Percentiles rank a stretch among this genome's conserved stretches.
Evolutionary conservation across 352 stramenopile species (phyloP).

Genomic region (Pythium diclinum): DNA sequence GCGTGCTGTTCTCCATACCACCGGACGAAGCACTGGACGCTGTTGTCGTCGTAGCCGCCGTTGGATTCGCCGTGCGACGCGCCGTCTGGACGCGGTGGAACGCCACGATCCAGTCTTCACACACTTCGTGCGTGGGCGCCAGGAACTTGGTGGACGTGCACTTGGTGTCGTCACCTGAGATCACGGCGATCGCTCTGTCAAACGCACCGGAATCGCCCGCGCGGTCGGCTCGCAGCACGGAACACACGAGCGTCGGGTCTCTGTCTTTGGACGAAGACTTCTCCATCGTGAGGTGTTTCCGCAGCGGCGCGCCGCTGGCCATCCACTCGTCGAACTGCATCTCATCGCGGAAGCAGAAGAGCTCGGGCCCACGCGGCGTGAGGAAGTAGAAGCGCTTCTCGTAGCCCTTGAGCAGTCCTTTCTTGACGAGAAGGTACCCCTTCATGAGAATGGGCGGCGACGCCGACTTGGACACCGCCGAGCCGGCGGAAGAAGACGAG

Average conservation of each 20-base stretch:
- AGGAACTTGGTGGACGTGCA: slow-evolving; percentile 42
- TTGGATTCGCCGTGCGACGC: not conserved
- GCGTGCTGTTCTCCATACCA: not conserved
- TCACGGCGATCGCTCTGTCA: slow-evolving; percentile 48
- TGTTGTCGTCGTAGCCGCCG: not conserved
- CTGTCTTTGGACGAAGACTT: slow-evolving; percentile 29
- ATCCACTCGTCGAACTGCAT: slow-evolving; percentile 60
- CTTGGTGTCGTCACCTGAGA: slow-evolving; percentile 40
- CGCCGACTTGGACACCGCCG: not conserved
- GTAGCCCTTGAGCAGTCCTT: slow-evolving; percentile 52
- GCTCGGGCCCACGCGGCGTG: slow-evolving; percentile 28
- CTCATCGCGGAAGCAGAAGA: slow-evolving; percentile 68
- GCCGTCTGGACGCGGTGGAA: slow-evolving; percentile 59
- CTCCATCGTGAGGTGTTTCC: slow-evolving; percentile 24
- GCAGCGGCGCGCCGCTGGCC: slow-evolving; percentile 41
- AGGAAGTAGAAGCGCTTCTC: slow-evolving; percentile 76
- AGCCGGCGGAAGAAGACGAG: slow-evolving; percentile 8
- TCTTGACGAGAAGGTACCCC: slow-evolving; percentile 46
- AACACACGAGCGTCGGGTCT: slow-evolving; percentile 41
- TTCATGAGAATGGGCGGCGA: slow-evolving; percentile 25
- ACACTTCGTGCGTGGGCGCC: slow-evolving; percentile 39
- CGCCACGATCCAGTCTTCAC: slow-evolving; percentile 49
- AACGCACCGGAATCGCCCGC: slow-evolving; percentile 21
- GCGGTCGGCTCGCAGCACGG: slow-evolving; percentile 49
- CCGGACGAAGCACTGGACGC: not conserved